Conservation (phyloP, 2,329 filamentous ascomycete genomes). For the Aureobasidium sp. region DNA sequence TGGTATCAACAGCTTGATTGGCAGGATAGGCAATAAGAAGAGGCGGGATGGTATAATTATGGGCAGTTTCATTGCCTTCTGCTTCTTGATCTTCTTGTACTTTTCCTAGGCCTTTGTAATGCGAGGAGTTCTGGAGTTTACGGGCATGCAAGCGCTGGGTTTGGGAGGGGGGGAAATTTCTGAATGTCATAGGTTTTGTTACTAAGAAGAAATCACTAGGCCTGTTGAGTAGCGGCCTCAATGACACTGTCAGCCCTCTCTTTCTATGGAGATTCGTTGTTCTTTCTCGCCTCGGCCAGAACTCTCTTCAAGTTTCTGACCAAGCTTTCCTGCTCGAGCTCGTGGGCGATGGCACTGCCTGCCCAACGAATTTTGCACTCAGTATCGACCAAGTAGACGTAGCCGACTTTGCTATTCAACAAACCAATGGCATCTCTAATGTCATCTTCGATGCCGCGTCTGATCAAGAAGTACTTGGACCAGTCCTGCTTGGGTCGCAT, state of each 20-base stretch:
- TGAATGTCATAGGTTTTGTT: not conserved
- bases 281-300: constrained; percentile 45
- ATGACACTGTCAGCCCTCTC: not conserved
- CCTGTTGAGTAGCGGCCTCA: not conserved
- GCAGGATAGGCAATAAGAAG: constrained; percentile 89
- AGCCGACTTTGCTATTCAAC: constrained; percentile 86
- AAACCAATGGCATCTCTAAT: constrained; percentile 57
- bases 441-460: constrained; percentile 49
- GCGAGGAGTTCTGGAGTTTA: constrained; percentile 4
- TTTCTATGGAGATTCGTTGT: not conserved
- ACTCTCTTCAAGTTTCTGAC: constrained; percentile 58
- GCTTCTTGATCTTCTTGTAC: constrained; percentile 79
- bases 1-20: constrained; percentile 85
- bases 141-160: not conserved
- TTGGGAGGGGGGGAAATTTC: constrained; percentile 7
- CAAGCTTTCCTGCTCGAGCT: constrained; percentile 60
- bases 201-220: not conserved
- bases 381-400: constrained; percentile 83
- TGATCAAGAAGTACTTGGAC: constrained; percentile 53
- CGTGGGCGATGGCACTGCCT: constrained; percentile 64
- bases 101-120: constrained; percentile 48
- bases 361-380: constrained; percentile 92
- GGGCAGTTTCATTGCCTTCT: constrained; percentile 83
- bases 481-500: constrained; percentile 46
- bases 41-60: constrained; percentile 91